Evolutionary conservation across 2,329 filamentous ascomycete species (phyloP), one percentile per base, ranked within the genome.

Genomic region (Sporothrix pallida): DNA sequence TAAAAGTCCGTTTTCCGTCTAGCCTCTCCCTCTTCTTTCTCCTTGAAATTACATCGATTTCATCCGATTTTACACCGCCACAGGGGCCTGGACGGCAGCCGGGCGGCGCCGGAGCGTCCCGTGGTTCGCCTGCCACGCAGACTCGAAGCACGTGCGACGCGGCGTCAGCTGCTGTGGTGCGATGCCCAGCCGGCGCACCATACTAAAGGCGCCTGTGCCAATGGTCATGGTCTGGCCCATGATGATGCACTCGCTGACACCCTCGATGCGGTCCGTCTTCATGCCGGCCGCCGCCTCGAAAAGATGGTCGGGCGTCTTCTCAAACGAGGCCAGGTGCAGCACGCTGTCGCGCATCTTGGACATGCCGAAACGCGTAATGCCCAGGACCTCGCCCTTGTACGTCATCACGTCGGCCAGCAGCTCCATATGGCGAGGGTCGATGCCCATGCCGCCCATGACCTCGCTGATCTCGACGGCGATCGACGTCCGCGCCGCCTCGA

Each of bases 361-460:
- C 37, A 99, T 87, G 70, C 96, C 96, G 82, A 98, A 98, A 46
- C 96, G 92, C 2, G 96, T 99, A 80, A 99, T 99, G 70, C 96
- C 96, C 20, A 98, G 88, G 0, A 99, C 93, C 78, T 98, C 95
- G 70, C 96, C 96, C 85, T 98, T 98, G 87, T 95, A 98, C 0
- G 96, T 98, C 96, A 99, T 99, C 72, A 98, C 95, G 79, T 99
- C 96, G 12, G 96, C 95, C 1, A 99, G 89, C 20, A 99, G 88
- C 81, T 98, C 92, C 94, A 99, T 98, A 84, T 99, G 96, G 73
- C 96, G 93, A 62, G 95, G 95, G 83, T 99, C 96, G 79, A 99
- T 98, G 82, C 90, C 91, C 94, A 99, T 98, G 81, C 92, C 90
- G 50, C 89, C 89, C 95, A 98, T 99, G 80, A 98, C 96, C 71